Conservation (phyloP, 2,329 filamentous ascomycete genomes). For the Periconia digitata region DNA sequence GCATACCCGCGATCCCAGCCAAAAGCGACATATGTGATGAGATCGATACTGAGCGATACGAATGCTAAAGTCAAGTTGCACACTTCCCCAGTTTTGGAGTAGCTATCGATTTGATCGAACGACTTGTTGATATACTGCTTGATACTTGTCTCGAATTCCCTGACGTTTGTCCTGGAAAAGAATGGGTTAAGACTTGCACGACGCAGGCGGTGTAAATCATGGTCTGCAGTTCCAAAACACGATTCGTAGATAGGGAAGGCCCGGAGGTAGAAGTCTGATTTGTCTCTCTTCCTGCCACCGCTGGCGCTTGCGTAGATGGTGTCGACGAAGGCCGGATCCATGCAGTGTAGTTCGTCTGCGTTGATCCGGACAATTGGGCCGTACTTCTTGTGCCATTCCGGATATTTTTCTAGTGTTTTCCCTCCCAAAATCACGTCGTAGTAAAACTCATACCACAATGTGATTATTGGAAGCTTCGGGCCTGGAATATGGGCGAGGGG, state of each 20-base stretch:
- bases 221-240: conserved; percentile 16
- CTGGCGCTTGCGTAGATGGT: background rate
- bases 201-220: conserved; percentile 21
- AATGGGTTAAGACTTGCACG: conserved; percentile 19
- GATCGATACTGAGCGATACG: conserved; percentile 15
- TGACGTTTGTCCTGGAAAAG: conserved; percentile 25
- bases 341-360: conserved; percentile 14
- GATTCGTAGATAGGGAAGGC: conserved; percentile 8
- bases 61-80: background rate
- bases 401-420: conserved; percentile 16
- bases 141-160: conserved; percentile 17
- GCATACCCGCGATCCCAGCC: conserved; percentile 10
- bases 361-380: conserved; percentile 14
- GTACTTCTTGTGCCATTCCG: conserved; percentile 28
- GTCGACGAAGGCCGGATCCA: conserved; percentile 16
- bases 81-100: background rate
- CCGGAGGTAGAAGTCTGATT: background rate
- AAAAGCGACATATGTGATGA: conserved; percentile 18
- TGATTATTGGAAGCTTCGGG: conserved; percentile 18
- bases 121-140: conserved; percentile 1
- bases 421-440: conserved; percentile 22
- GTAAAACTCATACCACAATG: conserved; percentile 23
- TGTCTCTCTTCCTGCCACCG: conserved; percentile 1
- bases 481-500: conserved; percentile 18
- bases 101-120: conserved; percentile 1